Evolutionary conservation across 2,329 filamentous ascomycete species (phyloP).

Genomic region (Diaporthe longicolla): DNA sequence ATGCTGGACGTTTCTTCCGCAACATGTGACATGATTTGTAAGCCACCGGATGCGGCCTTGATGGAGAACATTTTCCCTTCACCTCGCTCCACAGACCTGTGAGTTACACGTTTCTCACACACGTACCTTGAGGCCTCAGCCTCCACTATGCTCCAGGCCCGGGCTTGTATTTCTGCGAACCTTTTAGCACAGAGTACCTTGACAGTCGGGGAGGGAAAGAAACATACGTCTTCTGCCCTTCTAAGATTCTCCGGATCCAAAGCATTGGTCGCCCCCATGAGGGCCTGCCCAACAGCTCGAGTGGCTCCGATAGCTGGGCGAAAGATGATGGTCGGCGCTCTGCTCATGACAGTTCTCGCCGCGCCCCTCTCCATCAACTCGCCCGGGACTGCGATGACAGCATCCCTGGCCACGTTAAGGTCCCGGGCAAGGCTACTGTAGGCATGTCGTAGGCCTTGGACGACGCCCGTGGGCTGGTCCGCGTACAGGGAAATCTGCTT

Average conservation of each 20-base stretch:
- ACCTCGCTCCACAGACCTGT: neutral
- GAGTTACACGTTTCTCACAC: conserved; percentile 19
- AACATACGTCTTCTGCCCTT: conserved; percentile 89
- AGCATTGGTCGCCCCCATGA: conserved; percentile 93
- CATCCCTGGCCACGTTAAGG: conserved; percentile 87
- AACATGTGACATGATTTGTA: neutral
- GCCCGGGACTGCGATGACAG: conserved; percentile 93
- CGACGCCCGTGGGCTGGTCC: conserved; percentile 90
- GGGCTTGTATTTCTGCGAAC: conserved; percentile 42
- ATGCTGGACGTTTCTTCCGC: neutral
- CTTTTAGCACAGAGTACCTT: conserved; percentile 25
- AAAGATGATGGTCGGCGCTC: conserved; percentile 94
- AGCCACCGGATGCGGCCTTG: neutral
- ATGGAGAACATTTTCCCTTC: neutral
- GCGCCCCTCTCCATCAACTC: conserved; percentile 92
- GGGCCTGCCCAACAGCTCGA: conserved; percentile 88
- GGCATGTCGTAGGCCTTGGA: conserved; percentile 87
- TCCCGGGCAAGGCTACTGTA: conserved; percentile 88
- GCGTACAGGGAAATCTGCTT: conserved; percentile 93
- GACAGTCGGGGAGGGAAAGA: neutral
- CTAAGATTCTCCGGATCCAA: conserved; percentile 87
- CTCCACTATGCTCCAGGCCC: conserved; percentile 37
- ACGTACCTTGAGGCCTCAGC: neutral
- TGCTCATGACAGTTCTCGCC: conserved; percentile 81
- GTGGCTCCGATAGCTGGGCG: conserved; percentile 91